A percentile compares a stretch with the other conserved stretches of the same genome.
These are phyloP conservation scores for Apophysomyces ossiformis DNA, from an alignment of 371 early-diverging fungal species.

Conservation along the genomic window DNA sequence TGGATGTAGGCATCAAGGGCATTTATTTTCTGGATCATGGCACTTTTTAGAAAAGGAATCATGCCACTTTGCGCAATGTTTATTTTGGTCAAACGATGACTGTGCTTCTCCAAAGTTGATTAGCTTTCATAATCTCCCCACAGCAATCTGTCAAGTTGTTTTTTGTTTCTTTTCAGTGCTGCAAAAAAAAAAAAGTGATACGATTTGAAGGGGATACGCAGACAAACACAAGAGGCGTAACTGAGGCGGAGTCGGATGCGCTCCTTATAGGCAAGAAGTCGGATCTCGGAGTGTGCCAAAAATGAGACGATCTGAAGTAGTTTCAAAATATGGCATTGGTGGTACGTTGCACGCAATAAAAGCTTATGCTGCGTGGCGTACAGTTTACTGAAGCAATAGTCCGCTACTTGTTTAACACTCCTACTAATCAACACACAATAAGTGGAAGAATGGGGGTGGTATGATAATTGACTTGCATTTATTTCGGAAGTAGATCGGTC, in stretches of 20 bases:
- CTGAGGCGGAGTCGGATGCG: slow-evolving; percentile 5
- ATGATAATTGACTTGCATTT: neutral
- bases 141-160: too few relatives aligned
- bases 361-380: neutral
- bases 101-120: too few relatives aligned
- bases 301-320: slow-evolving; percentile 1
- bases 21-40: too few relatives aligned
- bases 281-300: slow-evolving; percentile 7
- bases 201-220: too few relatives aligned
- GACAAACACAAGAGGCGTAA: slow-evolving; percentile 8
- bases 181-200: too few relatives aligned
- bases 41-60: too few relatives aligned
- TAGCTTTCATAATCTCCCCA: too few relatives aligned
- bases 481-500: slow-evolving; percentile 5
- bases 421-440: neutral
- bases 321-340: neutral
- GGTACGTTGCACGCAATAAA: slow-evolving; percentile 6
- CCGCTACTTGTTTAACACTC: neutral
- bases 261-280: neutral
- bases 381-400: neutral
- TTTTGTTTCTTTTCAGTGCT: too few relatives aligned
- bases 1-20: too few relatives aligned
- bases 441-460: neutral
- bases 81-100: too few relatives aligned
- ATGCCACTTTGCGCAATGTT: too few relatives aligned